Evolutionary conservation across 1,139 yeast genomes (phyloP), one percentile per base, ranked within the genome.

Genomic region (Taiozyma onychis): DNA sequence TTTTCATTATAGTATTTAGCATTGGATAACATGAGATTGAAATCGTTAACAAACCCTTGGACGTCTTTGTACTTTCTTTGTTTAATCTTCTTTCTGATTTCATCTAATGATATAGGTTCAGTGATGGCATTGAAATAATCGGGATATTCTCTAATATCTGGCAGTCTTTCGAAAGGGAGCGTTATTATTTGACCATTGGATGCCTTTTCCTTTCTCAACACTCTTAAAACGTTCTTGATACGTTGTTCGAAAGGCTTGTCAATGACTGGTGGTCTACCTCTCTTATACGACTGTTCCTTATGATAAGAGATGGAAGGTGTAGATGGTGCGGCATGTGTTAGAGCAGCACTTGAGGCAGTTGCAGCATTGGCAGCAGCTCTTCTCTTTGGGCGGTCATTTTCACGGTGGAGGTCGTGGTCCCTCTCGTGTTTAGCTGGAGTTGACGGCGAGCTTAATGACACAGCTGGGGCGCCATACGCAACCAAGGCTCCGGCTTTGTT

Each of bases 251-350:
- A 91, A 5, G 97, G 97, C 61, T 87, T 83, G 67, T 91, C 98
- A 51, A 91, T 95, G 49, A 91, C 88, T 1, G 98, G 98, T 9
- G 98, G 98, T 63, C 97, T 80, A 43, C 97, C 97, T 63, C 98
- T 77, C 66, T 88, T 83, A 48, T 81, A 81, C 56, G 90, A 85
- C 49, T 56, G 61, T 11, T 61, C 61, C 34, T 59, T 48, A 49
- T 49, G 53, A 16, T 53, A 53, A 2, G 45, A 45, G n/a, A 27
- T 22, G 18, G n/a, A 13, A 11, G 46, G 26, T 24, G 42, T 39
- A 16, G 26, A 50, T 21, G 22, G 39, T n/a, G 47, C 39, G 8
- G 21, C 39, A 13, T 43, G 39, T 14, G 41, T 10, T 26, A 44
- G n/a, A 13, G 42, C 26, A 6, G 9, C 3, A 16, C n/a, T 22